These are phyloP conservation scores for Gnomoniopsis smithogilvyi DNA, from an alignment of 2,329 filamentous ascomycete genomes.

Conservation along the genomic window DNA sequence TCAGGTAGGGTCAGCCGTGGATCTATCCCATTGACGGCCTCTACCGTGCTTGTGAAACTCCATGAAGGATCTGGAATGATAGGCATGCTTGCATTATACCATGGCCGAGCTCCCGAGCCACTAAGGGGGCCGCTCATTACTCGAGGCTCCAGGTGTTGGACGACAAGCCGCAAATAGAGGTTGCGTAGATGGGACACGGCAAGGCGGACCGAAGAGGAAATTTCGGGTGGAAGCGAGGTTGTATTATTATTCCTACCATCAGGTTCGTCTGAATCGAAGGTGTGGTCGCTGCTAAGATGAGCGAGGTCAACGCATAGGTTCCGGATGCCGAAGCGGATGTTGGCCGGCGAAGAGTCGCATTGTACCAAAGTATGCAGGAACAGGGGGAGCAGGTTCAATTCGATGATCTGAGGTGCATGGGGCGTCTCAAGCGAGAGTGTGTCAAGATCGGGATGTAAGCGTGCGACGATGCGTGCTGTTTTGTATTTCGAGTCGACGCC, in stretches of 20 bases:
- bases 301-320: slow-evolving; percentile 5
- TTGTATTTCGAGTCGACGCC: neutral
- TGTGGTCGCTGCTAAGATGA: neutral
- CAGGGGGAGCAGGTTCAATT: neutral
- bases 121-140: neutral
- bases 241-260: neutral
- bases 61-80: neutral
- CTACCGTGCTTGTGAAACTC: neutral
- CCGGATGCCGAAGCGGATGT: slow-evolving; percentile 1
- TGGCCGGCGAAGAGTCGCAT: neutral
- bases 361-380: slow-evolving; percentile 4
- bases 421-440: neutral
- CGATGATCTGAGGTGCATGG: neutral
- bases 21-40: neutral
- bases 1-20: neutral
- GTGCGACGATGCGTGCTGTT: neutral
- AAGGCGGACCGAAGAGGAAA: neutral
- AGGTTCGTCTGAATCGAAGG: neutral
- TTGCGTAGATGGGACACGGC: neutral
- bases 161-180: neutral
- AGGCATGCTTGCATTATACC: slow-evolving; percentile 7
- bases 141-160: neutral
- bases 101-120: neutral
- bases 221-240: neutral
- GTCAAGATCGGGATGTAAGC: slow-evolving; percentile 1